These are phyloP conservation scores for Marchantia polymorpha DNA, from an alignment of 225 moss, liverwort and hornwort species.

Conservation along the genomic window DNA sequence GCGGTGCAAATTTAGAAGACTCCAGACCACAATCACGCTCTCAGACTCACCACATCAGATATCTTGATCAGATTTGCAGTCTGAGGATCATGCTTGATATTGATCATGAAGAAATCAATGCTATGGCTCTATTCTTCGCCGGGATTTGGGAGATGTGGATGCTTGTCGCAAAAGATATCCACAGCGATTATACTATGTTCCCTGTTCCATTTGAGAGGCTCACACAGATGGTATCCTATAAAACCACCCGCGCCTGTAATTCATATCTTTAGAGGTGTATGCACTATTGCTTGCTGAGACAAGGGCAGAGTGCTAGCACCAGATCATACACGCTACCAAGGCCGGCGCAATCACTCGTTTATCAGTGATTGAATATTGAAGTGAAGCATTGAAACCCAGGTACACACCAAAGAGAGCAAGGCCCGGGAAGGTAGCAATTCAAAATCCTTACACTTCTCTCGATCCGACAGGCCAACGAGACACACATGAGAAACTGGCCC, in stretches of 20 bases:
- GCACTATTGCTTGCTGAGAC: neutral
- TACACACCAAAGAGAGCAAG: too few species aligned
- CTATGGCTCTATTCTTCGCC: constrained; percentile 43
- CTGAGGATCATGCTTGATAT: constrained; percentile 53
- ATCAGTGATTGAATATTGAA: too few species aligned
- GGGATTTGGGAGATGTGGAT: constrained; percentile 48
- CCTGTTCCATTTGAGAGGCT: constrained; percentile 54
- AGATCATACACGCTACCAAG: too few species aligned
- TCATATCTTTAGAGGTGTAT: constrained; percentile 44
- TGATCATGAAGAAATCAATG: constrained; percentile 54
- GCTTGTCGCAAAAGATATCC: constrained; percentile 58
- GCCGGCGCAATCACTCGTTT: too few species aligned
- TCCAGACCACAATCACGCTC: too few species aligned
- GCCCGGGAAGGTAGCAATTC: too few species aligned
- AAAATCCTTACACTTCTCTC: too few species aligned
- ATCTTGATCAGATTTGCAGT: constrained; percentile 41
- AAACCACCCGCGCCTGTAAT: constrained; percentile 62
- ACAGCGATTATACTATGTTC: constrained; percentile 47
- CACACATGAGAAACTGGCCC: too few species aligned
- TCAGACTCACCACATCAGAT: constrained; percentile 42
- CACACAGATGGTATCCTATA: constrained; percentile 69
- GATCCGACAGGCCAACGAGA: too few species aligned
- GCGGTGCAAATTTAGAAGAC: too few species aligned
- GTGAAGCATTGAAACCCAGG: too few species aligned
- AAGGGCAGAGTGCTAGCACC: too few species aligned